These are phyloP conservation scores for Phalaenopsis equestris DNA, from an alignment of 106 monocot species.

Conservation along the genomic window DNA sequence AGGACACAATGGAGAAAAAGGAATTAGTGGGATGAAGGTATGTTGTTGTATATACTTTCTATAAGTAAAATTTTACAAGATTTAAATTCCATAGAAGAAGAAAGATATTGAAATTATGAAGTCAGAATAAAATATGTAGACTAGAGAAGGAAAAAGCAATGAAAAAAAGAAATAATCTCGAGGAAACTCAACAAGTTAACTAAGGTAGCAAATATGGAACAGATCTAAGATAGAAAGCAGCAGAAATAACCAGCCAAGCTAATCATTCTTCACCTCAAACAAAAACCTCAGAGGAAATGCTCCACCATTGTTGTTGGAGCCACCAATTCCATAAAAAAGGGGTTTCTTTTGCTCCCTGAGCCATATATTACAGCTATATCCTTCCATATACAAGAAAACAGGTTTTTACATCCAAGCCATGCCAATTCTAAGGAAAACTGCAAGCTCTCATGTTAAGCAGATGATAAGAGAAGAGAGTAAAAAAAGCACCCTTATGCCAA, in stretches of 20 bases:
- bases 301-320: not conserved
- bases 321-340: conserved; percentile 5
- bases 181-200: not conserved
- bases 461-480: not conserved
- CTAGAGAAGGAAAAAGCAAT: too few relatives aligned
- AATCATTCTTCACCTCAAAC: not conserved
- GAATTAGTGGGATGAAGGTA: too few relatives aligned
- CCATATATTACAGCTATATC: not conserved
- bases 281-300: too few relatives aligned
- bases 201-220: too few relatives aligned
- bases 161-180: not conserved
- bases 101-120: too few relatives aligned
- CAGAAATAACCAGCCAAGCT: not conserved
- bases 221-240: too few relatives aligned
- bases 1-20: too few relatives aligned
- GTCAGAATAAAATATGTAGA: too few relatives aligned
- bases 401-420: not conserved
- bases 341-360: not conserved
- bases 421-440: not conserved
- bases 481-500: not conserved
- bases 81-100: too few relatives aligned
- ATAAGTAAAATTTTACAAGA: too few relatives aligned
- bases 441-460: not conserved
- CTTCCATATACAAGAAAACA: conserved; percentile 9
- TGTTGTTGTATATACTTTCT: too few relatives aligned